Evolutionary conservation across 2,329 filamentous ascomycete genomes (phyloP), one percentile per base, ranked within the genome.

Genomic region (Fusarium nurragi): DNA sequence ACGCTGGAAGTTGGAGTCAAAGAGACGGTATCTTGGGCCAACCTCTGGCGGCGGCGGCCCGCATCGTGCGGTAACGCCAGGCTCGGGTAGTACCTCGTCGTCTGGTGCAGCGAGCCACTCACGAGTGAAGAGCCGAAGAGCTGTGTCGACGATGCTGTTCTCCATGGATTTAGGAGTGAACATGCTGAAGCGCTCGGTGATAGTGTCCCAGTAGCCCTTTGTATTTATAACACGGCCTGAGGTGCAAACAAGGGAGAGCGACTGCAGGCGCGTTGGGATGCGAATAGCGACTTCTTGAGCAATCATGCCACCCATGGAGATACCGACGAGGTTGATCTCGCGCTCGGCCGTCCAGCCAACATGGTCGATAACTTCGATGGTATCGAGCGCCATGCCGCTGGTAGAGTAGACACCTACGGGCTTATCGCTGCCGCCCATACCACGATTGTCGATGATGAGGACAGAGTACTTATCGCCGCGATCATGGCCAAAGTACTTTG

Each of bases 271-370:
- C 13, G 77, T 63, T 0, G 87, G 86, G 26, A 80, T 77, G n/a
- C 81, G 75, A 67, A 77, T 80, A 21, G 84, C 87, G 5, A 97
- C 73, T 78, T 97, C 93, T 77, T 97, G 93, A 4, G 91, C 87
- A 70, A 97, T 94, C 93, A 97, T 97, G 72, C 93, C 93, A 64
- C 93, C 93, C 85, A 97, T 91, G 58, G 89, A 92, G 65, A 94
- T 88, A 54, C 93, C 93, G 30, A 91, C 81, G 49, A 96, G 75
- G 78, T 97, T 88, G 74, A 80, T 83, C 78, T 70, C 81, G 69
- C 73, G 83, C 64, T 51, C 76, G 44, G 57, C 74, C 10, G 74
- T 87, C 91, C 91, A 96, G 63, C 87, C 88, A 11, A 95, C 75
- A 70, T 91, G 85, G 65, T 88, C 84, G 25, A 86, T 75, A 18